Evolutionary conservation across 179 eudicot genomes (phyloP).

Genomic region (Camellia oleifera): DNA sequence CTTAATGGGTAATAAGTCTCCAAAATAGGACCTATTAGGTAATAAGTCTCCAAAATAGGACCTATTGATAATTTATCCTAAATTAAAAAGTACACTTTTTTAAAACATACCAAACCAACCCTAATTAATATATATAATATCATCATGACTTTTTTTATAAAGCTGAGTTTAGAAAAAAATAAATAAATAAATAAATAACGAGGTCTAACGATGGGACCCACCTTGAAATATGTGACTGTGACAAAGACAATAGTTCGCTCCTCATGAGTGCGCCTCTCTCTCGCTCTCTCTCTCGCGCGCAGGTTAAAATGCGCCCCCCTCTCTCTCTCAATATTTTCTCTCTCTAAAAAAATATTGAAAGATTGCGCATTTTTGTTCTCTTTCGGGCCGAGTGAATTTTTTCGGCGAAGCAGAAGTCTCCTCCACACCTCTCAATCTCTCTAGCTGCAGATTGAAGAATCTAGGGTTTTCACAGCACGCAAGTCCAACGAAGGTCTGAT

Average conservation of each 20-base stretch:
- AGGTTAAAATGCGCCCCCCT: conserved; percentile 5
- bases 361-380: conserved; percentile 10
- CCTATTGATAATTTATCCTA: too few relatives aligned
- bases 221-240: conserved; percentile 26
- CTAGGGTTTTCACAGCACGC: conserved; percentile 31
- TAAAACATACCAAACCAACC: too few relatives aligned
- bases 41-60: too few relatives aligned
- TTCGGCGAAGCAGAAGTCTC: conserved; percentile 23
- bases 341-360: conserved; percentile 13
- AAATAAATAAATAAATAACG: too few relatives aligned
- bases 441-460: conserved; percentile 37
- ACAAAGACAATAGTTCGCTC: conserved; percentile 33
- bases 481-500: conserved; percentile 21
- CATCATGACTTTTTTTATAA: not conserved
- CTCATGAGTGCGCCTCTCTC: too few relatives aligned
- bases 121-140: too few relatives aligned
- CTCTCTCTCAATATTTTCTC: not conserved
- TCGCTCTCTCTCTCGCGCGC: conserved; percentile 13
- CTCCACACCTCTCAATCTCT: conserved; percentile 33
- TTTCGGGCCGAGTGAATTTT: conserved; percentile 2
- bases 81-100: too few relatives aligned
- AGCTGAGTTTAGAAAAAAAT: not conserved
- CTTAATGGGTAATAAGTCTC: too few relatives aligned
- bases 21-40: too few relatives aligned
- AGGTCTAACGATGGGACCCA: conserved; percentile 25